Base-by-base conservation (phyloP, 495 filamentous ascomycete genomes). In the Aspergillus egyptiacus region DNA sequence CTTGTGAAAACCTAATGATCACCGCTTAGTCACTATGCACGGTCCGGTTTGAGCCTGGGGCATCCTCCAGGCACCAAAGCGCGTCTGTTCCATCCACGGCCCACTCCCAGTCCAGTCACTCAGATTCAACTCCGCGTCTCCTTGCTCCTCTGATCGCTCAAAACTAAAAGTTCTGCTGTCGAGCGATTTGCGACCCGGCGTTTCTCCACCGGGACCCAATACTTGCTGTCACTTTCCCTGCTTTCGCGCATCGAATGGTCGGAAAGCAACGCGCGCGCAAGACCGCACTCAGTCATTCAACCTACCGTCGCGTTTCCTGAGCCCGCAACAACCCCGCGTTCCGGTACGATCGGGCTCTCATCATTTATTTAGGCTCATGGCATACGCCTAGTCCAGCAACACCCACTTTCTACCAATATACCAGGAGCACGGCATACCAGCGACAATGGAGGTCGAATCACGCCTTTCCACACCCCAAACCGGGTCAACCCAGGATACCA, bases 401-500 rank as follows among this genome's bases (percentile, higher is more conserved):
- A 37, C 31, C 10, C 31, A 37, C 31, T 11, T 27, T 5, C 27
- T 37, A 37, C 32, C 32, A 17, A 37, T 3, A 14, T 18, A 14
- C 14, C 17, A 35, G 15, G 24, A 25, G 28, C 41, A 53, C 54
- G 49, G 23, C 5, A 23, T 28, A 40, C 25, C 14, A 30, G 48
- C 36, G 22, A 56, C 19, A 40, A 72, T 72, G 67, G 66, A 71
- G 22, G 53, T 60, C 47, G 70, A 73, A 40, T 61, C 59, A 36
- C 63, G 53, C 17, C 51, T 55, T 23, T 60, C 62, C 2, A 61
- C 60, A 23, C 63, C 61, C 20, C 55, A 55, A 24, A 57, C 51
- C 7, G 61, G 43, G 14, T 23, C 27, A 9, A 50, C 50, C 40
- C 58, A 57, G 41, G 58, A 53, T 22, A 48, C 61, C 18, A 59